phyloP scores from a whole-genome alignment of 2,329 filamentous ascomycete genomes.

The Scolecobasidium constrictum region DNA sequence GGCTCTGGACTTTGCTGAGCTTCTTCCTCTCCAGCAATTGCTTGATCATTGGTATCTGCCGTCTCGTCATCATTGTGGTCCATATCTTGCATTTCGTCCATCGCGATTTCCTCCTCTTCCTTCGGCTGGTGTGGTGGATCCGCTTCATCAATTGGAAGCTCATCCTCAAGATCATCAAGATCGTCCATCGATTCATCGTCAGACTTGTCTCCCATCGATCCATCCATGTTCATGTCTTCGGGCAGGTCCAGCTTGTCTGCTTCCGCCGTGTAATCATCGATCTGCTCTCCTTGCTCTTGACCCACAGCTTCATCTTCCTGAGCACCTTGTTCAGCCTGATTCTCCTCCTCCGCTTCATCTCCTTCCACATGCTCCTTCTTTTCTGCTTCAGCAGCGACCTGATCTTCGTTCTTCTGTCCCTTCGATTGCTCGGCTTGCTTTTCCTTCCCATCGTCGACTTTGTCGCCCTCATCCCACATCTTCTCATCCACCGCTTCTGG shows the following conservation, averaged over 20 bases:
- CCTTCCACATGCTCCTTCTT: slow-evolving; percentile 48
- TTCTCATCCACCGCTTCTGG: slow-evolving; percentile 91
- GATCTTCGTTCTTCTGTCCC: slow-evolving; percentile 37
- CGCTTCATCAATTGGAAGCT: slow-evolving; percentile 28
- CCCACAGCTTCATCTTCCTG: slow-evolving; percentile 44
- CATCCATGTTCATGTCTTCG: slow-evolving; percentile 78
- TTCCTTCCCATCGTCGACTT: slow-evolving; percentile 70
- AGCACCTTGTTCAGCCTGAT: slow-evolving; percentile 31
- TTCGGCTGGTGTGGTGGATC: slow-evolving; percentile 41
- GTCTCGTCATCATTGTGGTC: slow-evolving; percentile 25
- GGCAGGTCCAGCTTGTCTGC: slow-evolving; percentile 74
- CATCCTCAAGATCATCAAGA: slow-evolving; percentile 41
- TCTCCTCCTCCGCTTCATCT: slow-evolving; percentile 49
- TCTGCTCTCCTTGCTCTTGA: slow-evolving; percentile 54
- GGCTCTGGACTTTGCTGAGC: slow-evolving; percentile 35
- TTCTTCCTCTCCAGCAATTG: slow-evolving; percentile 27
- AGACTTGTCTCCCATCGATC: slow-evolving; percentile 39
- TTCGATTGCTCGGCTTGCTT: slow-evolving; percentile 54
- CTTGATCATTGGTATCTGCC: slow-evolving; percentile 19
- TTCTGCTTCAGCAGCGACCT: slow-evolving; percentile 38
- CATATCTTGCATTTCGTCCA: slow-evolving; percentile 39
- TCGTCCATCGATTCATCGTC: slow-evolving; percentile 21
- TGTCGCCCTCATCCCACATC: slow-evolving; percentile 83
- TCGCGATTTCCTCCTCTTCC: slow-evolving; percentile 28
- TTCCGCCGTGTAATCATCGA: slow-evolving; percentile 68